Evolutionary conservation across 176 grass and related monocot species (phyloP).

Genomic region (Oryza brachyantha): DNA sequence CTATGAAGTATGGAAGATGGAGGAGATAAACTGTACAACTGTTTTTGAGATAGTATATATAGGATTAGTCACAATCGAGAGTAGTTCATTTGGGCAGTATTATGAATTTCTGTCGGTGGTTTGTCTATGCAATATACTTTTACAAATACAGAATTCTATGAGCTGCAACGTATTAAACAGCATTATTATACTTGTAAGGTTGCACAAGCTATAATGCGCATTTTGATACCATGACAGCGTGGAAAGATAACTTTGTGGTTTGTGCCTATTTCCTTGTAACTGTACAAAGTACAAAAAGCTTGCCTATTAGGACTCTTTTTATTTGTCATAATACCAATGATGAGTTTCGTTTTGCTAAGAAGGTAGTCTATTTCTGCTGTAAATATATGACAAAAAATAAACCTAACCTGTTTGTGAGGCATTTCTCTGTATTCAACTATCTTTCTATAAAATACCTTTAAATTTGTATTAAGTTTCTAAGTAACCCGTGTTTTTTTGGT

Average conservation of each 20-base stretch:
- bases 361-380: not conserved
- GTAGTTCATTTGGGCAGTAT: not conserved
- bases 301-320: not conserved
- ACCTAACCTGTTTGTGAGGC: not conserved
- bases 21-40: not conserved
- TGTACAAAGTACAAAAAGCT: not conserved
- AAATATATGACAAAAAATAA: not conserved
- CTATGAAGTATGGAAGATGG: not conserved
- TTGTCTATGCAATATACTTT: not conserved
- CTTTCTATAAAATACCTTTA: not conserved
- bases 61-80: not conserved
- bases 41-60: not conserved
- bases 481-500: not conserved
- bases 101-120: not conserved
- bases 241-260: not conserved
- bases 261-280: not conserved
- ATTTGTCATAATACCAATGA: not conserved
- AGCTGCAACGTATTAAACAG: not conserved
- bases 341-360: slow-evolving; percentile 2
- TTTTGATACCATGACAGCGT: not conserved
- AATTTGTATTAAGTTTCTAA: not conserved
- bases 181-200: not conserved
- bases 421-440: not conserved
- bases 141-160: not conserved
- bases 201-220: not conserved